These are phyloP conservation scores for Candida boidinii DNA, from an alignment of 805 yeast species.

Conservation along the genomic window DNA sequence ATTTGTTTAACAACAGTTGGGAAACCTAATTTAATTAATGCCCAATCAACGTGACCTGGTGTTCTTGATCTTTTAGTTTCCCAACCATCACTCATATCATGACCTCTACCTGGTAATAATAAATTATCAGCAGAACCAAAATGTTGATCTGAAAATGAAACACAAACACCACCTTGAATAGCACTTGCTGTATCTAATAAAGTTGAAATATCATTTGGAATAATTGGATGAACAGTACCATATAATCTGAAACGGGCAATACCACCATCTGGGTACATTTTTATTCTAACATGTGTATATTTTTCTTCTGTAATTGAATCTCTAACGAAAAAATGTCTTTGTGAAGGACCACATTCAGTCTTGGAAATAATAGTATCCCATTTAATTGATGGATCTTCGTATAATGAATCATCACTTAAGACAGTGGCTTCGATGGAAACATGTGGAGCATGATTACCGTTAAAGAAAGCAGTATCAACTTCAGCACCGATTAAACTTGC, in stretches of 20 bases:
- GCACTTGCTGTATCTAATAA: conserved; percentile 74
- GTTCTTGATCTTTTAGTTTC: conserved; percentile 86
- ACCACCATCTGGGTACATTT: conserved; percentile 98
- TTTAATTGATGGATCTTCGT: conserved; percentile 19
- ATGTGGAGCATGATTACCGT: conserved; percentile 91
- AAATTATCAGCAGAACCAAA: conserved; percentile 89
- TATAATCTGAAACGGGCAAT: conserved; percentile 89
- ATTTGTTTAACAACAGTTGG: conserved; percentile 46
- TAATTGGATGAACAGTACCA: conserved; percentile 73
- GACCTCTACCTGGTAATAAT: conserved; percentile 88
- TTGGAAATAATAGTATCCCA: conserved; percentile 72
- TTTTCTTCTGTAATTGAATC: conserved; percentile 44
- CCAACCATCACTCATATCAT: conserved; percentile 98
- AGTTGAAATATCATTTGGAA: conserved; percentile 36
- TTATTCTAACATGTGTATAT: conserved; percentile 74
- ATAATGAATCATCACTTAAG: conserved; percentile 26
- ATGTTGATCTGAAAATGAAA: conserved; percentile 82
- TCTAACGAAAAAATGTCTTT: conserved; percentile 74
- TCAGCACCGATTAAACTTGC: conserved; percentile 80
- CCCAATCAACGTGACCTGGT: conserved; percentile 90
- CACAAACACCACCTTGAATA: conserved; percentile 81
- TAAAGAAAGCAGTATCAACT: conserved; percentile 88
- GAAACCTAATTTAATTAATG: conserved; percentile 70
- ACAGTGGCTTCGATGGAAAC: conserved; percentile 73
- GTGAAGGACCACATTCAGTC: conserved; percentile 82